phyloP scores from a whole-genome alignment of 768 basidiomycete species.

The Mycena venus region DNA sequence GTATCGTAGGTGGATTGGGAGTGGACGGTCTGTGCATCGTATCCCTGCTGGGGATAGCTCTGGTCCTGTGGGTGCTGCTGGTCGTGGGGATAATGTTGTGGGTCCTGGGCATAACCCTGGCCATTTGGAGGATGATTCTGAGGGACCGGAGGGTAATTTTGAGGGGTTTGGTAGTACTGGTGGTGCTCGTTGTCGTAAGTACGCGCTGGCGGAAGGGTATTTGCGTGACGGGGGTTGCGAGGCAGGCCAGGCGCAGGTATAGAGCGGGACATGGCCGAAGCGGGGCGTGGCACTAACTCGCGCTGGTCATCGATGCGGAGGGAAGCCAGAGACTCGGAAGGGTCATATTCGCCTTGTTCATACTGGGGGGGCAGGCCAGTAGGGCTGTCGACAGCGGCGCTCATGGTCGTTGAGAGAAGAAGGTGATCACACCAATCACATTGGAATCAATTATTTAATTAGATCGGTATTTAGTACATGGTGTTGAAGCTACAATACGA shows the following conservation, averaged over 20 bases:
- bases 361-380: conserved; percentile 22
- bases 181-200: conserved; percentile 10
- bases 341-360: conserved; percentile 14
- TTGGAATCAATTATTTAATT: too few species aligned
- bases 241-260: conserved; percentile 31
- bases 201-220: conserved; percentile 53
- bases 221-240: conserved; percentile 54
- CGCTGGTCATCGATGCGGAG: conserved; percentile 63
- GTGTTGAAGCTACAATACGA: too few species aligned
- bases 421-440: not conserved
- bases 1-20: conserved; percentile 32
- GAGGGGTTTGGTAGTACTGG: not conserved
- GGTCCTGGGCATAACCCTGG: conserved; percentile 6
- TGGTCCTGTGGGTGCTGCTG: not conserved
- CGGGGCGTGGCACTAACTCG: conserved; percentile 68
- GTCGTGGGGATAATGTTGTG: not conserved
- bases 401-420: not conserved
- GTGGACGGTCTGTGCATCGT: conserved; percentile 36
- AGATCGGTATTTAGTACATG: too few species aligned
- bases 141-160: not conserved
- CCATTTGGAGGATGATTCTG: not conserved
- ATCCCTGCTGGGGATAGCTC: conserved; percentile 16
- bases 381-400: not conserved
- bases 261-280: conserved; percentile 68
- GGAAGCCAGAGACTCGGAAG: conserved; percentile 57